A percentile compares a stretch with the other conserved stretches of the same genome.
These are phyloP conservation scores for Bjerkandera adusta DNA, from an alignment of 1,284 basidiomycete genomes.

Conservation along the genomic window DNA sequence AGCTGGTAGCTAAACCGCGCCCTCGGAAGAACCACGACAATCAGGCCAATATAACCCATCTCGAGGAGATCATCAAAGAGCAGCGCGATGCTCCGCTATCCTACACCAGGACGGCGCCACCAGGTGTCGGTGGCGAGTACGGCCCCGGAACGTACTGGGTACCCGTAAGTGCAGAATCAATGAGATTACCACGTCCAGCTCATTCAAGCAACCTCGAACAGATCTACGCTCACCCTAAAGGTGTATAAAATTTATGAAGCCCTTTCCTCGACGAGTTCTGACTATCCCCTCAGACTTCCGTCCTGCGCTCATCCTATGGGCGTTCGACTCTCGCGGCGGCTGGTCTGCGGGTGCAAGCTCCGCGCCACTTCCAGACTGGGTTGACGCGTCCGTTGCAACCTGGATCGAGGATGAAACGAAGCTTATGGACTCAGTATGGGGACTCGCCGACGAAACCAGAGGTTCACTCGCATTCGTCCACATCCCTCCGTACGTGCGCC, in stretches of 20 bases:
- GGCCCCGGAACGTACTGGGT: slow-evolving; percentile 75
- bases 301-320: slow-evolving; percentile 62
- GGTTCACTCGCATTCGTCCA: slow-evolving; percentile 68
- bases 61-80: slow-evolving; percentile 57
- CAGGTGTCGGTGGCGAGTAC: slow-evolving; percentile 55
- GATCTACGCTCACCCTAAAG: slow-evolving; percentile 33
- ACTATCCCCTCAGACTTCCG: slow-evolving; percentile 33
- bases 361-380: slow-evolving; percentile 58
- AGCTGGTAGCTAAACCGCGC: background rate
- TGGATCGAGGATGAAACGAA: slow-evolving; percentile 57
- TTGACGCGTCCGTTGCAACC: slow-evolving; percentile 54
- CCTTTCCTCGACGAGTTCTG: slow-evolving; percentile 4
- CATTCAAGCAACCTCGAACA: slow-evolving; percentile 14
- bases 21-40: slow-evolving; percentile 70
- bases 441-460: slow-evolving; percentile 40
- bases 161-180: slow-evolving; percentile 47
- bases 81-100: slow-evolving; percentile 53
- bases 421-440: slow-evolving; percentile 57
- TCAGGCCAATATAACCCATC: slow-evolving; percentile 62
- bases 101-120: slow-evolving; percentile 58
- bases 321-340: slow-evolving; percentile 71
- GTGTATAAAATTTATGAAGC: slow-evolving; percentile 21
- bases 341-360: slow-evolving; percentile 41
- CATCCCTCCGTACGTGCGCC: slow-evolving; percentile 43
- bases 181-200: background rate